These are phyloP conservation scores for Oidium heveae DNA, from an alignment of 2,329 filamentous ascomycete species.

Conservation along the genomic window DNA sequence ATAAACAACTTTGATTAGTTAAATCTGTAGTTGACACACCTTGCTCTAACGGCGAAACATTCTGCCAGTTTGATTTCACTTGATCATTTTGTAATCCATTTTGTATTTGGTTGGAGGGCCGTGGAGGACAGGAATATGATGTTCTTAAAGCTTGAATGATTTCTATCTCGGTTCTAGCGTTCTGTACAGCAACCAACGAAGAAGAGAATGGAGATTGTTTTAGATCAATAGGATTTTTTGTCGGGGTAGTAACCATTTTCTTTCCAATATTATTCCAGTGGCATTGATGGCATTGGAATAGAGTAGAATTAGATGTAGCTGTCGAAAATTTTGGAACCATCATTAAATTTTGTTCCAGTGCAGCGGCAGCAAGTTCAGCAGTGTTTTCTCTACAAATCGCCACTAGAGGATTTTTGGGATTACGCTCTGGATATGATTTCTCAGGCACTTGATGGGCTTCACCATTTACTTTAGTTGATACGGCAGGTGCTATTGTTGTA, in stretches of 20 bases:
- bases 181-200: constrained; percentile 1
- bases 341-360: constrained; percentile 11
- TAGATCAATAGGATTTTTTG: constrained; percentile 3
- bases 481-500: neutral
- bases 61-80: constrained; percentile 22
- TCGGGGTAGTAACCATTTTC: constrained; percentile 6
- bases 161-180: constrained; percentile 12
- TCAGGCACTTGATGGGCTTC: constrained; percentile 2
- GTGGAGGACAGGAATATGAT: constrained; percentile 3
- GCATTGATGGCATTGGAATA: constrained; percentile 56
- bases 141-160: constrained; percentile 4
- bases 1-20: constrained; percentile 20
- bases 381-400: constrained; percentile 6
- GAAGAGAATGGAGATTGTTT: neutral
- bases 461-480: constrained; percentile 2
- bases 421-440: constrained; percentile 3
- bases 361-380: constrained; percentile 13
- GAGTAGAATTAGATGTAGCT: constrained; percentile 14
- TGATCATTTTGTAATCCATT: constrained; percentile 17
- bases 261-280: constrained; percentile 23
- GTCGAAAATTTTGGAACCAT: constrained; percentile 1
- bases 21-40: constrained; percentile 19
- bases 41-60: constrained; percentile 23
- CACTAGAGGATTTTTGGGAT: neutral
- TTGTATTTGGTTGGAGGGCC: constrained; percentile 1